Conservation (phyloP, 164 flowering plant species). For the Magnolia kwangsiensis region DNA sequence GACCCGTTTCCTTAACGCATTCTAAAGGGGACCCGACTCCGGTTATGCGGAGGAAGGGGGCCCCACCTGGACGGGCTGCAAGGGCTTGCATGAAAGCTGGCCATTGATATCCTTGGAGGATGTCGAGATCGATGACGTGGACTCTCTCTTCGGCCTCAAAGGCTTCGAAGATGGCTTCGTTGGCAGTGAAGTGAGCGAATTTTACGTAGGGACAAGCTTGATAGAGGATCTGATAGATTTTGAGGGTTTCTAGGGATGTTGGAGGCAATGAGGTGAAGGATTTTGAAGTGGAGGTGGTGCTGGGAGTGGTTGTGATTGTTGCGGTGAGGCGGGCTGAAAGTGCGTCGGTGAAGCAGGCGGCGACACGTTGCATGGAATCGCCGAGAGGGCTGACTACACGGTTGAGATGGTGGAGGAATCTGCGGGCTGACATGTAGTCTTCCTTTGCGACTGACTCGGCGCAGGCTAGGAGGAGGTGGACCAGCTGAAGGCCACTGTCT, state of each 20-base stretch:
- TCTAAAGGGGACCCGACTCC: constrained; percentile 56
- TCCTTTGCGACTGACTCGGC: constrained; percentile 74
- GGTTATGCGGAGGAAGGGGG: constrained; percentile 69
- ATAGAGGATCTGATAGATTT: constrained; percentile 63
- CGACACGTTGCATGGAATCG: constrained; percentile 78
- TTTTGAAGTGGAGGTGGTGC: constrained; percentile 25
- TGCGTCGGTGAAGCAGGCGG: constrained; percentile 74
- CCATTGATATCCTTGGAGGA: constrained; percentile 83
- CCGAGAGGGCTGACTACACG: constrained; percentile 55
- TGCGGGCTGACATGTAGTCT: constrained; percentile 56
- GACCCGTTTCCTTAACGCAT: constrained; percentile 49
- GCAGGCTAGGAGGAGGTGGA: constrained; percentile 74
- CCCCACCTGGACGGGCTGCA: constrained; percentile 59
- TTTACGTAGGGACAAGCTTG: constrained; percentile 78
- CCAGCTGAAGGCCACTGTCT: constrained; percentile 75
- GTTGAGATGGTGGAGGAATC: constrained; percentile 55
- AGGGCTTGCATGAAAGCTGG: constrained; percentile 80
- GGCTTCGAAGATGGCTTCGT: constrained; percentile 79
- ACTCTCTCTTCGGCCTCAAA: constrained; percentile 64
- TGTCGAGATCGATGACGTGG: constrained; percentile 70
- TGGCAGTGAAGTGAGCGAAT: constrained; percentile 79
- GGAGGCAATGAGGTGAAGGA: constrained; percentile 43
- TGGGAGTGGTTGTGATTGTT: constrained; percentile 40
- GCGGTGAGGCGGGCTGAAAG: constrained; percentile 53
- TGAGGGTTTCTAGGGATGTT: constrained; percentile 48